Evolutionary conservation across 768 basidiomycete genomes (phyloP).

Genomic region (Phanerochaete carnosa): DNA sequence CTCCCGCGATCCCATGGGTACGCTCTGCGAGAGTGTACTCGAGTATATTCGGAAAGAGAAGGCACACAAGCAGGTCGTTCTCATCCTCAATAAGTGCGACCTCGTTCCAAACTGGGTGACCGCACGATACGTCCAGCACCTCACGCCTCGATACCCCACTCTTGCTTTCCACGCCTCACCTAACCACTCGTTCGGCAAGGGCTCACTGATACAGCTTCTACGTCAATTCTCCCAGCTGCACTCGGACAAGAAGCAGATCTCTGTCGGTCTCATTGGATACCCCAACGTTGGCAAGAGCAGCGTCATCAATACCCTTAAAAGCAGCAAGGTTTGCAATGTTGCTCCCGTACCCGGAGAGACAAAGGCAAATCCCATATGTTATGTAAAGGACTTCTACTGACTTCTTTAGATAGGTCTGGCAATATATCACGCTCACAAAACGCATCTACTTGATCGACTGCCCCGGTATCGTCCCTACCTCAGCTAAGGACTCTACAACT

Average conservation of each 20-base stretch:
- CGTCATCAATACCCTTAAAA: slow-evolving; percentile 98
- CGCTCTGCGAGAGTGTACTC: slow-evolving; percentile 90
- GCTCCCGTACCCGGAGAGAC: slow-evolving; percentile 98
- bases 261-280: slow-evolving; percentile 96
- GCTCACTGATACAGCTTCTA: slow-evolving; percentile 93
- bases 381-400: not conserved
- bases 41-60: slow-evolving; percentile 96
- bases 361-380: slow-evolving; percentile 45
- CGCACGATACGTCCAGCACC: slow-evolving; percentile 92
- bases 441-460: slow-evolving; percentile 99
- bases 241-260: slow-evolving; percentile 99
- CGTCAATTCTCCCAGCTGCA: slow-evolving; percentile 96
- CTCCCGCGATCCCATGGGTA: slow-evolving; percentile 93
- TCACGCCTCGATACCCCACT: slow-evolving; percentile 85
- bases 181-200: slow-evolving; percentile 98
- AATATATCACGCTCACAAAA: slow-evolving; percentile 96
- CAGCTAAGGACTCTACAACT: slow-evolving; percentile 86
- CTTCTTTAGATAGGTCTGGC: slow-evolving; percentile 66
- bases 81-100: slow-evolving; percentile 98
- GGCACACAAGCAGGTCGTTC: slow-evolving; percentile 93
- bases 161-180: slow-evolving; percentile 99
- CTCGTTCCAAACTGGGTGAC: slow-evolving; percentile 99
- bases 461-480: slow-evolving; percentile 95
- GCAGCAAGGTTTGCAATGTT: slow-evolving; percentile 94
- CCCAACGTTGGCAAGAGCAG: slow-evolving; percentile 98